Base-by-base conservation (phyloP, 768 basidiomycete species). In the Mycena belliarum region DNA sequence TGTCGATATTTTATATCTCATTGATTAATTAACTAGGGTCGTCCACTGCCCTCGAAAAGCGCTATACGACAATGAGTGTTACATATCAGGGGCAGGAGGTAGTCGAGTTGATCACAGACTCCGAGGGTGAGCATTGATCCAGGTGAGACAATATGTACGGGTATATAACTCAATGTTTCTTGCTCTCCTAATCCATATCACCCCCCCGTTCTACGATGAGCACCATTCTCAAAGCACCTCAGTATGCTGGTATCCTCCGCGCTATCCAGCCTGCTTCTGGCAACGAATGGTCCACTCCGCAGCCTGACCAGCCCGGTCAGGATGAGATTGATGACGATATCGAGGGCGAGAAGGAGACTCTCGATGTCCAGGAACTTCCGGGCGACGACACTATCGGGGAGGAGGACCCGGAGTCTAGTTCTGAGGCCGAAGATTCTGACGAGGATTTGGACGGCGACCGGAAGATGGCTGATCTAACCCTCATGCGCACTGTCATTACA, bases 321-420 rank as follows among this genome's bases (percentile, higher is more conserved):
- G 42, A 45, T 28, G 58, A 63, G 48, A 49, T 48, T 26, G 49
- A 57, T 10, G 65, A 64, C 15, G 58, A 63, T 28, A 45, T 55
- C 6, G 49, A 49, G 8, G 54, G 52, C 24, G 61, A 68, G 49
- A 20, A 45, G 20, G 41, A 57, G 12, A 57, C 48, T 4, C 6
- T 57, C 16, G 33, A 43, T 10, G 15, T 51, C 21, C 20, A 43
- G 12, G 42, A 35, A 4, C 33, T 23, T 10, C 42, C 24, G 6
- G 33, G 12, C 33, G 33, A 35, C 33, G 33, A 35, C 16, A 14
- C 6, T 32, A 32, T 6, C 6, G 29, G 6, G 29, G 40, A 41
- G 42, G 24, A 44, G 23, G 63, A 40, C 12, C 33, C 66, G 26
- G 47, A 49, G 9, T 12, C 11, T 7, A 41, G 38, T 2, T n/a